Evolutionary conservation across 257 asterid genomes (phyloP), one percentile per base, ranked within the genome.

Genomic region (Solanum phureja): DNA sequence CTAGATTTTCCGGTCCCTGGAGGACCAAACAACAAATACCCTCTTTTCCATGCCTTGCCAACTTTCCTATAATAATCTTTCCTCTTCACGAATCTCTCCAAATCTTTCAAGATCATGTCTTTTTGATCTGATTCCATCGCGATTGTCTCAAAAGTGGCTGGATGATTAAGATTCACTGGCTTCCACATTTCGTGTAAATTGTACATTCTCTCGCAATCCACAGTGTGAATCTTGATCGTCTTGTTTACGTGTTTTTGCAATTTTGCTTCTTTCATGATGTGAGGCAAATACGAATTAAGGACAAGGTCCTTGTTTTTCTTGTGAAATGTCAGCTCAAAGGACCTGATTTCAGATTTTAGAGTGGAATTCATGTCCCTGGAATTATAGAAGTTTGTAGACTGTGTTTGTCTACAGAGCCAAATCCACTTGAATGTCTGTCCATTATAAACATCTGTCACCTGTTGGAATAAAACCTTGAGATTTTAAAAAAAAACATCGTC

Each of bases 21-120:
- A 42, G 89, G 91, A 11, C 87, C 90, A 83, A 60, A 90, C 89
- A 90, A 86, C 11, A 90, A 52, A 76, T 88, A 90, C 33, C 92
- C 92, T 69, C 90, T 87, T 66, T 90, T 90, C 92, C 92, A 90
- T 19, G 90, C 91, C 72, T 89, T 91, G 16, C 93, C 93, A 4
- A 88, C 91, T 60, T 84, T 89, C 72, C 37, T 86, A 33, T 91
- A 89, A 64, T 85, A 84, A n/a, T 83, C 87, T 64, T 81, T 86
- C 73, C 91, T 46, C 23, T 68, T 66, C 68, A 91, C 73, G 31
- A 91, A 91, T 66, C 84, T 83, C 6, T 91, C 88, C 64, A 89
- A 79, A 18, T 91, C 93, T 0, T 87, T 87, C 4, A 86, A 76
- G 23, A 91, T 21, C 18, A 42, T 88, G 29, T 62, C 35, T 75